Base-by-base conservation (phyloP, 1,284 basidiomycete species). In the Irpex sp. region DNA sequence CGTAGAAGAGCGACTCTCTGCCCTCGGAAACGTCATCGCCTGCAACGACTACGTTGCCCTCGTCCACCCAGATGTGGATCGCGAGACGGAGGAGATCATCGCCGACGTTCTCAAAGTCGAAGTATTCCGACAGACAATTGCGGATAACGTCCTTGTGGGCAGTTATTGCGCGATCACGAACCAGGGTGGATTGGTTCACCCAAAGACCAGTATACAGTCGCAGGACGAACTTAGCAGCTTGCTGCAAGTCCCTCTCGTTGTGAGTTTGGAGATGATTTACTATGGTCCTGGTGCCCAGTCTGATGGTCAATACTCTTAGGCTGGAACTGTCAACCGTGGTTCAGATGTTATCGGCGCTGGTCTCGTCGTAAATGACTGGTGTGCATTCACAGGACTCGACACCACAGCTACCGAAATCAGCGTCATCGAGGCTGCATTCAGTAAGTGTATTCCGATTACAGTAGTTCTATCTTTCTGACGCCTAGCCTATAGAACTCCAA, bases 41-140 rank as follows among this genome's bases (percentile, higher is more conserved):
- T 97, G 94, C 79, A 99, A 99, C 77, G 97, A 98, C 81, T 93
- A 97, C 72, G 95, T 98, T 67, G 95, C 95, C 6, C 89, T 98
- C 68, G 95, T 97, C 19, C 95, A 98, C 77, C 97, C 97, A 11
- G 97, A 99, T 71, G 83, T 99, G 65, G 97, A 99, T 79, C 87
- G 97, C 63, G 97, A 99, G 79, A 99, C 97, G 6, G 97, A 99
- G 75, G 97, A 99, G 78, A 99, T 99, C 78, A 98, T 99, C 75
- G 97, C 97, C 58, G 97, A 99, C 77, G 95, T 98, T 9, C 86
- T 99, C 69, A 98, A 98, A 78, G 97, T 99, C 65, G 97, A 99
- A 77, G 97, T 99, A 4, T 99, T 99, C 83, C 84, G 97, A 59
- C 97, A 99, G 77, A 99, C 96, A 9, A 85, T 99, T 67, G 97